Conservation (phyloP, 2,329 filamentous ascomycete genomes). For the Penicillium hordei region DNA sequence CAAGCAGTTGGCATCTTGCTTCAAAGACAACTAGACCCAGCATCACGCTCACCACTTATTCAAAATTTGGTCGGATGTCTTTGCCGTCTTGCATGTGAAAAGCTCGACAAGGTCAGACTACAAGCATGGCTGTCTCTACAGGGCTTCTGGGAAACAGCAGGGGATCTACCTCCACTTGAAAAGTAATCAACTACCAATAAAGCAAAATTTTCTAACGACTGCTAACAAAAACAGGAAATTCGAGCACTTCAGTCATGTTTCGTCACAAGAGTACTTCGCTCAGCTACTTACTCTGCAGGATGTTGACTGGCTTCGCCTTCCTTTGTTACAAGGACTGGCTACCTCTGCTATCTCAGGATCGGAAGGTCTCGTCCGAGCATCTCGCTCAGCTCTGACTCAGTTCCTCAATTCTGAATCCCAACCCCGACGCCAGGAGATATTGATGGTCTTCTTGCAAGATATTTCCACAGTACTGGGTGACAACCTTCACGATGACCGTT, state of each 20-base stretch:
- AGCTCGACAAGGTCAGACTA: slow-evolving; percentile 79
- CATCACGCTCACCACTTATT: slow-evolving; percentile 17
- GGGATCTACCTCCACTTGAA: slow-evolving; percentile 36
- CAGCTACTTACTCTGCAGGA: slow-evolving; percentile 42
- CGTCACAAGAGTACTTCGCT: slow-evolving; percentile 44
- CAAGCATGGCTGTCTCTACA: slow-evolving; percentile 49
- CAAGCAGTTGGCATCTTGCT: slow-evolving; percentile 55
- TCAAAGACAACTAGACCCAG: slow-evolving; percentile 15
- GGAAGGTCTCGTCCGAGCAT: slow-evolving; percentile 46
- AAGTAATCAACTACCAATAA: slow-evolving; percentile 40
- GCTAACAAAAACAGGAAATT: slow-evolving; percentile 37
- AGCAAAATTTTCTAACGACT: not conserved
- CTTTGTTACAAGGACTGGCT: slow-evolving; percentile 45
- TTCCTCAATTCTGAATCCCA: slow-evolving; percentile 30
- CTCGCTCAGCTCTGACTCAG: slow-evolving; percentile 43
- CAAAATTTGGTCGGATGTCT: slow-evolving; percentile 43
- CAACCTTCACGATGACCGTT: slow-evolving; percentile 63
- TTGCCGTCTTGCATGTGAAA: slow-evolving; percentile 77
- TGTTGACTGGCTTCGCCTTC: slow-evolving; percentile 38
- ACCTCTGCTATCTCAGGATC: slow-evolving; percentile 48
- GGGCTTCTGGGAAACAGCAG: slow-evolving; percentile 38
- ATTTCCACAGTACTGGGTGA: slow-evolving; percentile 56
- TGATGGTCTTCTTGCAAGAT: slow-evolving; percentile 51
- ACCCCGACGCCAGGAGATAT: slow-evolving; percentile 37
- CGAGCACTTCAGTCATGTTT: slow-evolving; percentile 48